A percentile compares a stretch with the other conserved stretches of the same genome.
Conservation (phyloP, 2,329 filamentous ascomycete genomes). For the Claviceps maximensis region DNA sequence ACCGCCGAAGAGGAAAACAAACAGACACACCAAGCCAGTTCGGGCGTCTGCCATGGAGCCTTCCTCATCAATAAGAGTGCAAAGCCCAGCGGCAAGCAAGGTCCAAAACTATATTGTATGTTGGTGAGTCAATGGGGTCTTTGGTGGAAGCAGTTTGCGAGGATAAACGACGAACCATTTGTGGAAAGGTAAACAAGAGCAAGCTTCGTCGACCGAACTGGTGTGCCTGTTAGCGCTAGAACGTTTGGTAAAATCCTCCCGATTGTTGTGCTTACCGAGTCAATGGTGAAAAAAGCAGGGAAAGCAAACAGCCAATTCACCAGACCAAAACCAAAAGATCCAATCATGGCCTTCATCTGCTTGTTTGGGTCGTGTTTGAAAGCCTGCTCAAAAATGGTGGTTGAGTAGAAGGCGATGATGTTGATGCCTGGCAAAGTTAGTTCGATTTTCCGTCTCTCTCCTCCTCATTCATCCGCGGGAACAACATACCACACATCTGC, state of each 20-base stretch:
- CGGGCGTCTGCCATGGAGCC: slow-evolving; percentile 23
- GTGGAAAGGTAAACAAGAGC: slow-evolving; percentile 52
- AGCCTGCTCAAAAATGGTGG: slow-evolving; percentile 45
- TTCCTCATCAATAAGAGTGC: slow-evolving; percentile 21
- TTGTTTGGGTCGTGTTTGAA: slow-evolving; percentile 29
- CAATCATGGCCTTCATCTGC: slow-evolving; percentile 35
- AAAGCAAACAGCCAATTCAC: slow-evolving; percentile 55
- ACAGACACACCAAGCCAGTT: slow-evolving; percentile 43
- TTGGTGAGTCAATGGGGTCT: background rate
- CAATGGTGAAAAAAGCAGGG: slow-evolving; percentile 53
- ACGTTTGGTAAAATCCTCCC: background rate
- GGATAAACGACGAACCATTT: slow-evolving; percentile 36
- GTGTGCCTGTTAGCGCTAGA: slow-evolving; percentile 6
- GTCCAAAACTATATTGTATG: slow-evolving; percentile 29
- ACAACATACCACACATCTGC: slow-evolving; percentile 44
- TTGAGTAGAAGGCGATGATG: slow-evolving; percentile 63
- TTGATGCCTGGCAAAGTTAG: slow-evolving; percentile 31
- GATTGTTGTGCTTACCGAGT: slow-evolving; percentile 27
- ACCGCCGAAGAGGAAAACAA: slow-evolving; percentile 50
- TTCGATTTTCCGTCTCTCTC: too few relatives aligned
- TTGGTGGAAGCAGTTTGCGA: background rate
- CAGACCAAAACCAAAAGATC: slow-evolving; percentile 35
- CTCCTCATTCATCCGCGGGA: background rate
- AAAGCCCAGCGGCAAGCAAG: slow-evolving; percentile 30
- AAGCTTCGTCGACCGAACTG: slow-evolving; percentile 46